Evolutionary conservation across 208 protist genomes (phyloP), one percentile per base, ranked within the genome.

Genomic region (Trypanosoma platydactyli): DNA sequence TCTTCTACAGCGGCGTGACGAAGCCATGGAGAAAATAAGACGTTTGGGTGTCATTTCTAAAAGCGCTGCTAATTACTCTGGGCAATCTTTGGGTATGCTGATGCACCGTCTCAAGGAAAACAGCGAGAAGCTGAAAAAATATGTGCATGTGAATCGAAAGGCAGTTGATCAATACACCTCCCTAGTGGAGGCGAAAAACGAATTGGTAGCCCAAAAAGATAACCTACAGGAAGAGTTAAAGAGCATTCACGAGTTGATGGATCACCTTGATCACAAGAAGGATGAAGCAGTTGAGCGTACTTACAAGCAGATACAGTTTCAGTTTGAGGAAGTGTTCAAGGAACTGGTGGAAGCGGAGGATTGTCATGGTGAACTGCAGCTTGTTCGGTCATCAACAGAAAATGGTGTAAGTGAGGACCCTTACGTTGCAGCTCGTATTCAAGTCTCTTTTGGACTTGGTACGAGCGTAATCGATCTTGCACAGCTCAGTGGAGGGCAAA

Each of bases 131-230:
- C 51, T 99, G 9, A 91, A 96, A 56, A 88, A 87, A 57, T 96
- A 94, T 75, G 79, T 81, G 40, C 95, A 99, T 65, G 97, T 99
- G 9, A 99, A 99, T 80, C 97, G 98, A 68, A 99, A 99, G 73
- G 98, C 98, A 4, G 41, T 98, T 12, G 98, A 99, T 54, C 98
- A 99, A 80, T 98, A 98, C 68, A 78, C 81, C 6, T 73, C 72
- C 35, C 94, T 99, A 29, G 71, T 80, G 30, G 89, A 98, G 45
- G 76, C 97, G 27, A 78, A 79, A 46, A 90, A 95, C 5, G 84
- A 94, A 22, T 68, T 99, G 0, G 46, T 74, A 0, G 18, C 71
- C 20, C 88, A 98, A 64, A 88, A 89, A 66, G 73, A 85, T 6
- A 86, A 88, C 24, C 70, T 98, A 0, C 73, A 97, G 30, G 55